Conservation (phyloP, 2,329 filamentous ascomycete genomes). For the Zelopaecilomyces penicillatus region DNA sequence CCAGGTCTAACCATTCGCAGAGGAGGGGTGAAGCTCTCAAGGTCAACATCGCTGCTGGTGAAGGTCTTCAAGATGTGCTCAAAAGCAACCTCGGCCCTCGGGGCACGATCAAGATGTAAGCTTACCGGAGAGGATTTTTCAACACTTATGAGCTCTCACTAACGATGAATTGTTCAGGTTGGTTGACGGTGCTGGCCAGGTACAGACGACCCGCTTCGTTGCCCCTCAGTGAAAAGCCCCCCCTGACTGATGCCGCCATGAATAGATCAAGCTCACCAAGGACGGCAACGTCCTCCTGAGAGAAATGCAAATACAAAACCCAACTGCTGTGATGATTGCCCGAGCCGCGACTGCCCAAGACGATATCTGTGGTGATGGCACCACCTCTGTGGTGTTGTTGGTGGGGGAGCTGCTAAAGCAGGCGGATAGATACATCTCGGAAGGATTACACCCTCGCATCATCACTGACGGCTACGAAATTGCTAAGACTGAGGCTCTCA, state of each 20-base stretch:
- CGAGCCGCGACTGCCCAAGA: constrained; percentile 92
- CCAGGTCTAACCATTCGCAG: constrained; percentile 35
- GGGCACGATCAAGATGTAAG: constrained; percentile 91
- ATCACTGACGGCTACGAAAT: constrained; percentile 98
- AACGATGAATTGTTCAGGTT: constrained; percentile 36
- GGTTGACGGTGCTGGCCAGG: constrained; percentile 61
- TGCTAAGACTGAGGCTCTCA: constrained; percentile 85
- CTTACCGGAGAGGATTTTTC: background rate
- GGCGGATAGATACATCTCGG: constrained; percentile 89
- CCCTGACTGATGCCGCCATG: constrained; percentile 12
- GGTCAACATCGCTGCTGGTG: constrained; percentile 95
- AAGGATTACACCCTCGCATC: constrained; percentile 93
- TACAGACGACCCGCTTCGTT: constrained; percentile 29
- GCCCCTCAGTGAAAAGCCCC: constrained; percentile 17
- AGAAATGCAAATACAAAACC: constrained; percentile 94
- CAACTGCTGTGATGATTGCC: constrained; percentile 80
- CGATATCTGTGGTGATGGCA: constrained; percentile 96
- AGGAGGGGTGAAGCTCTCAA: constrained; percentile 91
- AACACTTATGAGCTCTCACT: constrained; percentile 16
- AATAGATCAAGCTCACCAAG: constrained; percentile 94
- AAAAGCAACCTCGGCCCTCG: constrained; percentile 92
- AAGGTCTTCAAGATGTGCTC: constrained; percentile 87
- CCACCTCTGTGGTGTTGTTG: constrained; percentile 88
- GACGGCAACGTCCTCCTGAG: constrained; percentile 82
- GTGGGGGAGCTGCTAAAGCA: constrained; percentile 97